These are phyloP conservation scores for Taphrina flavorubra DNA, from an alignment of 1,139 yeast species.

Conservation along the genomic window DNA sequence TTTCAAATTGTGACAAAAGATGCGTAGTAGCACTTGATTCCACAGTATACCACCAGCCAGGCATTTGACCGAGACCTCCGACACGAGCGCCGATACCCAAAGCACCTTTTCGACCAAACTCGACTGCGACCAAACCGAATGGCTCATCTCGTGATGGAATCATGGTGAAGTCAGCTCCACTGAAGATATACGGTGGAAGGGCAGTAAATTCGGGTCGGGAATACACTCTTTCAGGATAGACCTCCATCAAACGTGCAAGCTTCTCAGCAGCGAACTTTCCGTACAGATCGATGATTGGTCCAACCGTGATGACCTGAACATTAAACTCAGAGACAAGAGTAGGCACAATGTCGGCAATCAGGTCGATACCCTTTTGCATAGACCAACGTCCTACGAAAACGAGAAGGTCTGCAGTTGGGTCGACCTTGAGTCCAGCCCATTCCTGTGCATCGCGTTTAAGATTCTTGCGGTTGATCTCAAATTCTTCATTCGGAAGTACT, in stretches of 20 bases:
- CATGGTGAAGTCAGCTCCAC: slow-evolving; percentile 43
- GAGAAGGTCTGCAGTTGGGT: slow-evolving; percentile 42
- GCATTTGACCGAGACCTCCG: slow-evolving; percentile 44
- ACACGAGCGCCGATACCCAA: slow-evolving; percentile 44
- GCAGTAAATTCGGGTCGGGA: slow-evolving; percentile 43
- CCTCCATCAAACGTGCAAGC: slow-evolving; percentile 38
- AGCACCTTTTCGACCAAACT: slow-evolving; percentile 45
- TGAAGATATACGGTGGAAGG: slow-evolving; percentile 43
- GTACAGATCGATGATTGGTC: slow-evolving; percentile 44
- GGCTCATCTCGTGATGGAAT: slow-evolving; percentile 45
- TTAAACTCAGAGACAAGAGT: slow-evolving; percentile 41
- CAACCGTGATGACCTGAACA: slow-evolving; percentile 42
- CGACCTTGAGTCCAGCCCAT: slow-evolving; percentile 43
- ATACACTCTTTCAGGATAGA: slow-evolving; percentile 41
- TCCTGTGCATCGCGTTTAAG: slow-evolving; percentile 43
- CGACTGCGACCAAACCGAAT: slow-evolving; percentile 44
- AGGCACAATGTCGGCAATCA: slow-evolving; percentile 43
- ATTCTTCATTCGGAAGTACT: slow-evolving; percentile 35
- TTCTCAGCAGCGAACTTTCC: slow-evolving; percentile 44
- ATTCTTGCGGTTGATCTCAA: slow-evolving; percentile 40
- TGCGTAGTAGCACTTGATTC: slow-evolving; percentile 42
- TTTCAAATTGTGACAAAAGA: slow-evolving; percentile 42
- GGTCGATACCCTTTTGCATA: slow-evolving; percentile 43
- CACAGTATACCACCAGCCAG: slow-evolving; percentile 44
- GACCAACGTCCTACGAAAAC: slow-evolving; percentile 45